Base-by-base conservation (phyloP, 208 protist genomes). In the Trypanosoma platydactyli region DNA sequence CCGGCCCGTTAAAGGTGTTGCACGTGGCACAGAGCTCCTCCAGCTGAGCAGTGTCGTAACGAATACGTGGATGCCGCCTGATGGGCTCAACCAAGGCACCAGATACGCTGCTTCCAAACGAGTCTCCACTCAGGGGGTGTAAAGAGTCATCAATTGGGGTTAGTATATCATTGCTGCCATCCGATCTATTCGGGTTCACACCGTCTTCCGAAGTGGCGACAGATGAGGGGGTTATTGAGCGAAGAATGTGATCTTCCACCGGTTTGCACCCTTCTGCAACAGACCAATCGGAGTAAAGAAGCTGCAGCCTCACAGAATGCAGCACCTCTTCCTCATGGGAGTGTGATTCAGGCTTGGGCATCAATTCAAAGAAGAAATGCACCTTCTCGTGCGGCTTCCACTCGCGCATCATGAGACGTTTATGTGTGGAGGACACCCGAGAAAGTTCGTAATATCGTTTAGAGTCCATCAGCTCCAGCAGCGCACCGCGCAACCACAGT, bases 231-330 rank as follows among this genome's bases (percentile, higher is more conserved):
- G 25, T 5, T 30, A 49, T 30, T 41, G 68, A 52, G 30, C 35
- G 60, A 3, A 73, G 33, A 60, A 73, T 67, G 27, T 67, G 52
- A 12, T 20, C 7, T 13, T 67, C 30, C 29, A 73, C 0, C 22
- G 60, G 53, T 24, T 52, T 48, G 25, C 44, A 27, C 25, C 38
- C 44, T 29, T 54, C 20, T 30, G 60, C 50, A 1, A 63, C 11
- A 11, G 63, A 59, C 86, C 88, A 94, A 56, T 76, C 71, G 3
- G 88, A 94, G 74, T 94, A 94, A 57, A 94, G 77, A 13, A 86
- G 65, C 25, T 89, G 64, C 25, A 89, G 63, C 58, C 88, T 83
- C 62, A 94, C 85, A 35, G 64, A 63, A 54, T 94, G 88, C 13
- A 77, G 69, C n/a, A 68, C 51, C 35, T 77, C 67, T 20, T 64